phyloP scores from a whole-genome alignment of 139 green algal species.

The Chlorella sp. region DNA sequence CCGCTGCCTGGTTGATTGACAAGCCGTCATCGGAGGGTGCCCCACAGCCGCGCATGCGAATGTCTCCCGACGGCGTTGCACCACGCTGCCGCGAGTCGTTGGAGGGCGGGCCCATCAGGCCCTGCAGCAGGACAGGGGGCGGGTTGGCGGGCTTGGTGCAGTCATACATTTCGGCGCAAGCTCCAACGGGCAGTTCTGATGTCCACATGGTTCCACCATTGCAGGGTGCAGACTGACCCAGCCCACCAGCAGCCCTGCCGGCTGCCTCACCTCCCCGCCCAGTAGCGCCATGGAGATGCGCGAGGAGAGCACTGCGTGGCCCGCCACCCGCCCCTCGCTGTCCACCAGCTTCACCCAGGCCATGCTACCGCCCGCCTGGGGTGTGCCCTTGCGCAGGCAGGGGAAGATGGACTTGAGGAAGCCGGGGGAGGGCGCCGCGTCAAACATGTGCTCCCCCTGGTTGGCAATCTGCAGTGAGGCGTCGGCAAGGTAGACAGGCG shows the following conservation, averaged over 20 bases:
- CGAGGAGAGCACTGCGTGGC: conserved; percentile 44
- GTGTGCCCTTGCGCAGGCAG: conserved; percentile 36
- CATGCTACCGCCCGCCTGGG: conserved; percentile 19
- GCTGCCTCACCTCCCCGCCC: background rate
- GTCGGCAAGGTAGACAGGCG: no score
- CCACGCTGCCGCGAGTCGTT: background rate
- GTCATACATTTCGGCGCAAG: no score
- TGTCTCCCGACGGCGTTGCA: background rate
- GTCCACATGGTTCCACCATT: no score
- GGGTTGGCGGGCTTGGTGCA: background rate
- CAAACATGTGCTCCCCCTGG: conserved; percentile 29
- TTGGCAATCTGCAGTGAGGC: conserved; percentile 25
- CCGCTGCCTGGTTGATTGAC: conserved; percentile 9
- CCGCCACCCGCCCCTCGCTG: conserved; percentile 15
- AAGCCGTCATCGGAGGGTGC: background rate
- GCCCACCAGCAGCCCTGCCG: background rate
- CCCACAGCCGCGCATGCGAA: no score
- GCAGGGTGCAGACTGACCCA: background rate
- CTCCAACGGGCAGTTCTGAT: no score
- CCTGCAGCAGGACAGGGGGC: background rate
- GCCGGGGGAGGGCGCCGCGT: conserved; percentile 14
- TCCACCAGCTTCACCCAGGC: conserved; percentile 48
- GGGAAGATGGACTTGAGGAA: conserved; percentile 43
- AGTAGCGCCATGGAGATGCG: conserved; percentile 26
- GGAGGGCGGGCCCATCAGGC: conserved; percentile 20